Conservation (phyloP, 305 asterid genomes). For the Fraxinus sp. region DNA sequence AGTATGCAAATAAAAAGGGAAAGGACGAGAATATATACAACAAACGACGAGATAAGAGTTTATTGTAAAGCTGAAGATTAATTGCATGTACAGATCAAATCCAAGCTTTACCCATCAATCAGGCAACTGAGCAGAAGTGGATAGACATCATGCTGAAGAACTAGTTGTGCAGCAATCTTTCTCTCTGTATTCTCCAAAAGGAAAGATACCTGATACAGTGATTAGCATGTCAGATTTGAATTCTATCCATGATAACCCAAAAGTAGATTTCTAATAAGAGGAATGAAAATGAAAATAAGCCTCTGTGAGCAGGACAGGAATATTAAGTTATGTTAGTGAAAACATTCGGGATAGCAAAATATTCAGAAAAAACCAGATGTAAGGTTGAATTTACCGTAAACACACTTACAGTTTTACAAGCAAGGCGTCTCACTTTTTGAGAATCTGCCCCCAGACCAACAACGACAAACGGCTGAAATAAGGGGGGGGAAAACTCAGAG, state of each 20-base stretch:
- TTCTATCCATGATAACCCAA: not conserved
- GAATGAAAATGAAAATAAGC: not conserved
- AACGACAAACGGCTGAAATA: constrained; percentile 64
- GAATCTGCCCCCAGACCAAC: constrained; percentile 85
- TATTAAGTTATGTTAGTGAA: not conserved
- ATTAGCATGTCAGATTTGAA: constrained; percentile 21
- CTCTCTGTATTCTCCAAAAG: constrained; percentile 64
- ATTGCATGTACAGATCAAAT: constrained; percentile 6
- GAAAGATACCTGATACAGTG: constrained; percentile 58
- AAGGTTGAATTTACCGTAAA: not conserved
- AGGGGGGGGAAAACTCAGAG: constrained; percentile 20
- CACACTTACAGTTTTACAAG: constrained; percentile 68
- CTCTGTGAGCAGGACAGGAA: not conserved
- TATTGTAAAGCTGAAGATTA: constrained; percentile 4
- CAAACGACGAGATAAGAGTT: not conserved
- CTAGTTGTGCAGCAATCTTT: constrained; percentile 47
- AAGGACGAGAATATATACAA: not conserved
- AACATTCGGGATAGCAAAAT: constrained; percentile 7
- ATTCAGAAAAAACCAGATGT: constrained; percentile 20
- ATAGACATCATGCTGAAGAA: constrained; percentile 55
- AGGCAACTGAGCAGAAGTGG: constrained; percentile 83
- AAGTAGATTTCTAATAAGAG: not conserved
- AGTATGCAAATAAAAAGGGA: not conserved
- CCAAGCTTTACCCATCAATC: constrained; percentile 59
- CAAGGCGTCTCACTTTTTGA: constrained; percentile 69